Evolutionary conservation across 2,329 filamentous ascomycete genomes (phyloP).

Genomic region (Xylariales sp.): DNA sequence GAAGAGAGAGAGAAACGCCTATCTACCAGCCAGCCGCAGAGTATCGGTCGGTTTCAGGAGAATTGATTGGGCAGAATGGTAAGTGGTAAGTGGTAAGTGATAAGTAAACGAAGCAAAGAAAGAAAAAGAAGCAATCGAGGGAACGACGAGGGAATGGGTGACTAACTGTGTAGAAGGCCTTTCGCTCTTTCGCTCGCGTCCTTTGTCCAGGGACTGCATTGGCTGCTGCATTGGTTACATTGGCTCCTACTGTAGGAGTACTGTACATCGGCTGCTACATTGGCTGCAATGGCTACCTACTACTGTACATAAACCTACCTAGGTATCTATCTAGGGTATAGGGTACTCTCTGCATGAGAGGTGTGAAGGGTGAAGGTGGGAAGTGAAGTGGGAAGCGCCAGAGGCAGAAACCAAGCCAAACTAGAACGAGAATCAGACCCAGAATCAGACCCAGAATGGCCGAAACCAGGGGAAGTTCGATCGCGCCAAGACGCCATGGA

Average conservation of each 20-base stretch:
- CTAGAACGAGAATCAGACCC: background rate
- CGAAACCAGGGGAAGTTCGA: constrained; percentile 12
- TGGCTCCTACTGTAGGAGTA: no score
- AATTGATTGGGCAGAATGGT: constrained; percentile 8
- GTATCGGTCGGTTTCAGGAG: background rate
- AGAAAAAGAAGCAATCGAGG: background rate
- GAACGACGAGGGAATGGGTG: constrained; percentile 11
- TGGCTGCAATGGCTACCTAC: no score
- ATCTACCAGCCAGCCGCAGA: constrained; percentile 31
- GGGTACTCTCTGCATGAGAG: no score
- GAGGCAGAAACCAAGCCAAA: background rate
- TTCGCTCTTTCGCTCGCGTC: background rate
- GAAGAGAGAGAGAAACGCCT: constrained; percentile 23
- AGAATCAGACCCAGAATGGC: constrained; percentile 4
- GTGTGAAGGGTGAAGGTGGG: background rate
- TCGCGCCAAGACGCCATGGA: constrained; percentile 14
- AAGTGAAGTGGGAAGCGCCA: constrained; percentile 9
- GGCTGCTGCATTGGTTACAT: background rate
- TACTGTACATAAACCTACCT: no score
- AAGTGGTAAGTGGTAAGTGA: no score
- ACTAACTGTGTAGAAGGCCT: constrained; percentile 2
- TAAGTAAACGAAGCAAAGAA: background rate
- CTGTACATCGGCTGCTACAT: no score
- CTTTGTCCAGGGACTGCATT: constrained; percentile 17
- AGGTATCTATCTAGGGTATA: no score